Percentiles rank a stretch among this genome's conserved stretches.
These are phyloP conservation scores for Chlorella vulgaris DNA, from an alignment of 139 green algal species.

Conservation along the genomic window DNA sequence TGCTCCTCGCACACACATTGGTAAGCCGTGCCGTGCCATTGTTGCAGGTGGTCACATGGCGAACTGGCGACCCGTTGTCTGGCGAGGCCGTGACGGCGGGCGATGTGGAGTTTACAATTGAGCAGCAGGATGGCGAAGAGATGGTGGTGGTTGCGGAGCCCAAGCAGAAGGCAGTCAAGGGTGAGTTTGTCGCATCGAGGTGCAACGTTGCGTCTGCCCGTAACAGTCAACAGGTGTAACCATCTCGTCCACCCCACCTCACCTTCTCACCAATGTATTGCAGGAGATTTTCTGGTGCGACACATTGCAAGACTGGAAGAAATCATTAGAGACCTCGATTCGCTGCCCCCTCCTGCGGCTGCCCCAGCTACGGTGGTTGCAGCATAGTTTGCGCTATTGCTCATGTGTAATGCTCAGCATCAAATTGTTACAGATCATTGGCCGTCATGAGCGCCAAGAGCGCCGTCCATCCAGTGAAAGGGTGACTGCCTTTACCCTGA, in stretches of 20 bases:
- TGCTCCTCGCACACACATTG: not conserved
- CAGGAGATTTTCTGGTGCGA: constrained; percentile 68
- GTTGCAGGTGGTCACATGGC: constrained; percentile 53
- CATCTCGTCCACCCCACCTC: too few species aligned
- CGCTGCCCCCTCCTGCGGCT: not conserved
- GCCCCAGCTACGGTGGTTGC: too few species aligned
- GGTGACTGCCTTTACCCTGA: constrained; percentile 80
- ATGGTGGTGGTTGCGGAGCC: constrained; percentile 66
- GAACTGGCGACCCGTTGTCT: constrained; percentile 49
- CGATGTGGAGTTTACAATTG: constrained; percentile 46
- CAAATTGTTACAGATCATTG: too few species aligned
- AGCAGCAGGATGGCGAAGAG: constrained; percentile 58
- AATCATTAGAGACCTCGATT: constrained; percentile 70
- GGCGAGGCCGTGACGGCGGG: constrained; percentile 25
- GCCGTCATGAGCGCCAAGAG: constrained; percentile 81
- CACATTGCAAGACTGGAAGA: constrained; percentile 79
- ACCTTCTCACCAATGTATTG: too few species aligned
- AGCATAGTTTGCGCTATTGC: too few species aligned
- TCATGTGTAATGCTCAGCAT: too few species aligned
- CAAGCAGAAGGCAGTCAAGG: constrained; percentile 44
- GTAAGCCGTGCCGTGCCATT: too few species aligned
- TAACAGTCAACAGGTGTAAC: too few species aligned
- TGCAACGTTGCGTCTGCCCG: too few species aligned
- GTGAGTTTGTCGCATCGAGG: not conserved
- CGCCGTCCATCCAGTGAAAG: constrained; percentile 95